These are phyloP conservation scores for Hyaloraphidium curvatum DNA, from an alignment of 192 early-diverging fungal species.

Conservation along the genomic window DNA sequence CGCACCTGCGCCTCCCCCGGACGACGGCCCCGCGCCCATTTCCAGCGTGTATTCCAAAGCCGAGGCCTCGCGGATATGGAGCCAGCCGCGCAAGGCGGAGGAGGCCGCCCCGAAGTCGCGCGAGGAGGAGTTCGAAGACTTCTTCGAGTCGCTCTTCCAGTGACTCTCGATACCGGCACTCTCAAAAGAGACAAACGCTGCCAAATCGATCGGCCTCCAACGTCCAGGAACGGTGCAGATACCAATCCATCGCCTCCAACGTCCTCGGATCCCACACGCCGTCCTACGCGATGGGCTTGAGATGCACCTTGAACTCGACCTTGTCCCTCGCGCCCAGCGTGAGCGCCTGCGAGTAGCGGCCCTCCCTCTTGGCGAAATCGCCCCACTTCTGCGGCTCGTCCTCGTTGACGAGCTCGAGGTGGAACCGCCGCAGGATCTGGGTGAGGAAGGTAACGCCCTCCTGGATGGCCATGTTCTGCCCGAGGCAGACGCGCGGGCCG, in stretches of 20 bases:
- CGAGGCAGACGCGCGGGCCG: slow-evolving; percentile 1
- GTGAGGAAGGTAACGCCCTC: slow-evolving; percentile 1
- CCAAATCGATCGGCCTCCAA: no score
- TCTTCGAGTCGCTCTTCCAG: slow-evolving; percentile 34
- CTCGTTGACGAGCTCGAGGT: neutral
- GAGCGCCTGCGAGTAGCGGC: no score
- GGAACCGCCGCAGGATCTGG: neutral
- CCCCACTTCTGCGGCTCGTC: slow-evolving; percentile 1
- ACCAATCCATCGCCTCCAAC: no score
- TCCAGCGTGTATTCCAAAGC: no score
- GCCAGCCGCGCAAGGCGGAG: slow-evolving; percentile 8
- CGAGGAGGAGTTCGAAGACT: slow-evolving; percentile 44
- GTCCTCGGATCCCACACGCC: no score
- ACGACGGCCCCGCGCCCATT: no score
- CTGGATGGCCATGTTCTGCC: neutral
- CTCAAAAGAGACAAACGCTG: no score
- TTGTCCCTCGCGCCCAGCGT: no score
- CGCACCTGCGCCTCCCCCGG: no score
- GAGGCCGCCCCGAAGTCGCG: slow-evolving; percentile 14
- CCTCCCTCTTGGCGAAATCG: neutral
- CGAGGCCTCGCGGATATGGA: slow-evolving; percentile 12
- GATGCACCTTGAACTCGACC: no score
- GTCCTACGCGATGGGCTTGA: no score
- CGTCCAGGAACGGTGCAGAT: no score
- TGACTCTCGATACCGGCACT: slow-evolving; percentile 11